Evolutionary conservation across 805 yeast genomes (phyloP), one percentile per base, ranked within the genome.

Genomic region (Ogataea trehalophila): DNA sequence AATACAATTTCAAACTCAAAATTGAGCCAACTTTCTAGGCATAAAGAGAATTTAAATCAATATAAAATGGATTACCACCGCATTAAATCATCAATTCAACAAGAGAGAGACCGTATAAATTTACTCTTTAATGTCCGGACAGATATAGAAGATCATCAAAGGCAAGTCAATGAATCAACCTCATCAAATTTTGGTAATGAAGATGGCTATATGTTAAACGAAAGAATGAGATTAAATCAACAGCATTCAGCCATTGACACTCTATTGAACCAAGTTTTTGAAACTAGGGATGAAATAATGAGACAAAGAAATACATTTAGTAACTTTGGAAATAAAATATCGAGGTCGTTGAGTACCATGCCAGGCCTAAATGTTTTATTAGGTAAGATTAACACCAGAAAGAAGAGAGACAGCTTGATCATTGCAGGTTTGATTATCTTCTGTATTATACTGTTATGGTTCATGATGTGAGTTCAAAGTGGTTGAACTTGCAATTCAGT

Each of bases 391-490:
- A 90, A 90, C 64, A 84, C 96, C 3, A 76, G 98, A 59, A 84
- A 91, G 66, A 87, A 83, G 70, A 80, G 97, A 48, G 96, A 94
- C 65, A 83, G 95, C 20, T 63, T 92, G 29, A 85, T 92, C n/a
- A 67, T 92, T 60, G 92, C 96, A 1, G 56, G 75, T 4, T 75
- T 94, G 44, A 83, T 91, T 31, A 75, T 88, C 2, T 48, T 77
- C 31, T 87, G 98, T 69, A 80, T 91, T 26, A 59, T 92, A 40
- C 63, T 87, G 13, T 65, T 91, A 44, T 81, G 67, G 66, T 62
- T 67, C 41, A 42, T 57, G 38, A 48, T 48, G 23, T 58, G 39
- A 45, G 26, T 29, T 18, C 11, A 29, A n/a, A 16, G 39, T 53
- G 39, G 31, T 26, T 26, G 31, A 8, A 26, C 11, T 26, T 26